A percentile compares a stretch with the other conserved stretches of the same genome.
These are phyloP conservation scores for Pinus tabuliformis DNA, from an alignment of 75 land plant species.

Conservation along the genomic window DNA sequence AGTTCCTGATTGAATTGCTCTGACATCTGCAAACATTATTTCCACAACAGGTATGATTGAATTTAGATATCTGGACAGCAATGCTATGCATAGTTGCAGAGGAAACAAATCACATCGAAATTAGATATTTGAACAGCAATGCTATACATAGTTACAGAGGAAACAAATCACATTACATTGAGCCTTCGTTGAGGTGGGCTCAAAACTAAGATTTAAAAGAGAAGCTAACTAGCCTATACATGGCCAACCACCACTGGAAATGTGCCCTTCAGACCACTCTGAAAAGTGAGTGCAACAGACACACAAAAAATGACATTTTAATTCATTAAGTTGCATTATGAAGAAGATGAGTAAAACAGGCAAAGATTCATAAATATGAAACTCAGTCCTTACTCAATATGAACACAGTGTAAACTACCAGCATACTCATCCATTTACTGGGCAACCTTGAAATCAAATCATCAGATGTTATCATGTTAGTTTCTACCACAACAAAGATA, in stretches of 20 bases:
- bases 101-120: background rate
- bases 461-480: no score
- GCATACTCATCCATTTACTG: no score
- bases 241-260: background rate
- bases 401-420: background rate
- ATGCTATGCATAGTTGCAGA: background rate
- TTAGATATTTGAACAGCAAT: background rate
- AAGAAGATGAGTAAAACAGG: background rate
- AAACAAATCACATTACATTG: background rate
- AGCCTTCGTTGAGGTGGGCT: background rate
- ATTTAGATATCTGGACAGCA: background rate
- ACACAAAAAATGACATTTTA: background rate
- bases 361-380: background rate
- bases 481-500: no score
- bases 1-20: slow-evolving; percentile 73
- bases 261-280: background rate
- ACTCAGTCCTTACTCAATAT: background rate
- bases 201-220: background rate
- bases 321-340: background rate
- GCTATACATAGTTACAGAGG: background rate
- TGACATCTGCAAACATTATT: slow-evolving; percentile 62
- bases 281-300: background rate
- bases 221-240: background rate
- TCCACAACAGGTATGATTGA: background rate
- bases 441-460: no score